These are phyloP conservation scores for Coemansia sp. DNA, from an alignment of 192 early-diverging fungal genomes.

Conservation along the genomic window DNA sequence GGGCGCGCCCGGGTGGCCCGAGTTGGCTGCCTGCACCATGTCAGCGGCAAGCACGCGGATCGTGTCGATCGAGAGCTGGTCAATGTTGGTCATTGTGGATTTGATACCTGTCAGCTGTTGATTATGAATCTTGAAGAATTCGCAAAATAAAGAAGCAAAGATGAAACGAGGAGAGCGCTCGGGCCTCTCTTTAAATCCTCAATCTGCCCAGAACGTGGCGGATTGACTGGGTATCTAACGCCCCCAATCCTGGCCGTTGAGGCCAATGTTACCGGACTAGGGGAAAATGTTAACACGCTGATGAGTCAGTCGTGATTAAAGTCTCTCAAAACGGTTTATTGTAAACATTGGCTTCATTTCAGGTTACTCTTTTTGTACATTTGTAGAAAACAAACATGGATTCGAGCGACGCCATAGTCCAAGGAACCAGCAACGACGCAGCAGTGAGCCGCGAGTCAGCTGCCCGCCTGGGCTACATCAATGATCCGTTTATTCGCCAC, in stretches of 20 bases:
- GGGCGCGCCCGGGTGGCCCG: slow-evolving; percentile 96
- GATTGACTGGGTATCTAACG: neutral
- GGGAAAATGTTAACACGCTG: neutral
- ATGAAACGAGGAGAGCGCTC: neutral
- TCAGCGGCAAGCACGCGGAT: slow-evolving; percentile 88
- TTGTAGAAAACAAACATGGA: neutral
- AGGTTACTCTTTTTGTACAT: neutral
- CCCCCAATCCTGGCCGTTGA: neutral
- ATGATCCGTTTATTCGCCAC: slow-evolving; percentile 76
- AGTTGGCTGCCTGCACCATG: slow-evolving; percentile 83
- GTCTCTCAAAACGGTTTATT: too few relatives aligned
- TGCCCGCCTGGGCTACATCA: slow-evolving; percentile 74
- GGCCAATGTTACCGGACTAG: neutral
- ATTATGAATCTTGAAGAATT: neutral
- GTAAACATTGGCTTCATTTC: too few relatives aligned
- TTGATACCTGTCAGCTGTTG: neutral
- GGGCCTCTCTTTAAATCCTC: neutral
- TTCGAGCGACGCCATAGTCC: slow-evolving; percentile 66
- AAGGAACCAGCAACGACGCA: slow-evolving; percentile 92
- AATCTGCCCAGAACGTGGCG: neutral
- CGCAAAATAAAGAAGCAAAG: neutral
- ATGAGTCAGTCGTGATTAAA: neutral
- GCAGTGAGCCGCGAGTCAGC: slow-evolving; percentile 84
- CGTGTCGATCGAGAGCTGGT: slow-evolving; percentile 75
- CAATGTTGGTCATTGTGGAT: slow-evolving; percentile 40